phyloP scores from a whole-genome alignment of 257 asterid species.

The Plantago ovata region DNA sequence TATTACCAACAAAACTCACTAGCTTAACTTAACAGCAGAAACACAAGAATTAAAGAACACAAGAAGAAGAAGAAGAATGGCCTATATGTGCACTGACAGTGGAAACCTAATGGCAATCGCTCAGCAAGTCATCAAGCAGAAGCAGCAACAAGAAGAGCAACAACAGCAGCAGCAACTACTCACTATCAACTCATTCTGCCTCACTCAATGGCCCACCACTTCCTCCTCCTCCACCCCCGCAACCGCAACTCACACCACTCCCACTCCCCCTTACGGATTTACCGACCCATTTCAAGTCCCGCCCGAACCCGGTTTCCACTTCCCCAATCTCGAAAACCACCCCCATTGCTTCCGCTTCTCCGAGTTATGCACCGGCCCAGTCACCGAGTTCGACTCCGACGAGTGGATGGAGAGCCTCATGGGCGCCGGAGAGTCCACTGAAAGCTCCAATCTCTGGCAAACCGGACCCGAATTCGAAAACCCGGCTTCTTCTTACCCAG shows the following conservation, averaged over 20 bases:
- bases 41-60: no score
- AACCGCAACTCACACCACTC: no score
- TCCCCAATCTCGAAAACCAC: constrained; percentile 58
- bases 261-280: constrained; percentile 37
- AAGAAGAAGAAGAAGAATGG: constrained; percentile 44
- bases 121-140: constrained; percentile 89
- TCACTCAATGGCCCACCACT: constrained; percentile 20
- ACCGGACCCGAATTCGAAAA: constrained; percentile 40
- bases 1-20: not conserved
- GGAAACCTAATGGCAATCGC: constrained; percentile 99
- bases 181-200: constrained; percentile 55
- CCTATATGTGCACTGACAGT: constrained; percentile 92
- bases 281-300: constrained; percentile 74
- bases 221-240: constrained; percentile 39
- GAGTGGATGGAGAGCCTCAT: constrained; percentile 98
- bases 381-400: constrained; percentile 74
- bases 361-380: constrained; percentile 44
- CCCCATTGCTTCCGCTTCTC: constrained; percentile 54
- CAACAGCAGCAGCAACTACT: constrained; percentile 53
- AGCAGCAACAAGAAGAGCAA: constrained; percentile 86
- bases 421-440: constrained; percentile 80
- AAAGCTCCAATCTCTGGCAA: constrained; percentile 69
- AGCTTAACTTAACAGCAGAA: not conserved
- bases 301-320: constrained; percentile 61
- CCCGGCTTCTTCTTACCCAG: constrained; percentile 19